A percentile compares a stretch with the other conserved stretches of the same genome.
Conservation (phyloP, 495 filamentous ascomycete species). For the Umbilicaria muhlenbergii region DNA sequence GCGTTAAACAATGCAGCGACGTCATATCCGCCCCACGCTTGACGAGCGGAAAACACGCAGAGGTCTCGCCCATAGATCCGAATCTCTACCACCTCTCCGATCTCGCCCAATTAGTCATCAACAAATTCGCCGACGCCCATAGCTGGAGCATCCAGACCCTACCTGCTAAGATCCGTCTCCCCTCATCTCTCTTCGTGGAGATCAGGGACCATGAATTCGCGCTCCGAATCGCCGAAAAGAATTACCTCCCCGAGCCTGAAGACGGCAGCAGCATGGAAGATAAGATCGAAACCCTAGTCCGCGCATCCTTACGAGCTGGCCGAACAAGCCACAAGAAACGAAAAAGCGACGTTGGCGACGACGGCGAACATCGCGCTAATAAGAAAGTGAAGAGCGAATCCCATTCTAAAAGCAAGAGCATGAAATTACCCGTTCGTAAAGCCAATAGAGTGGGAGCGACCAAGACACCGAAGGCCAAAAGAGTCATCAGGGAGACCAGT, state of each 20-base stretch:
- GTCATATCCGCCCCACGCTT: conserved; percentile 36
- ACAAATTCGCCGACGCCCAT: conserved; percentile 55
- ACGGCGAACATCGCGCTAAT: conserved; percentile 10
- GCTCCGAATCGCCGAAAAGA: conserved; percentile 68
- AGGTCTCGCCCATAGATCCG: conserved; percentile 9
- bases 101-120: conserved; percentile 66
- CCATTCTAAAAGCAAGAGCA: conserved; percentile 13
- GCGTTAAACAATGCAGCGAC: conserved; percentile 80
- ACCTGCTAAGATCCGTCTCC: conserved; percentile 66
- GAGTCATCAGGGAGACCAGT: conserved; percentile 16
- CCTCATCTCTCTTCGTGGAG: conserved; percentile 56
- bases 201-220: conserved; percentile 64
- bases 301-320: conserved; percentile 23
- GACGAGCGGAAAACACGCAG: not conserved
- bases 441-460: conserved; percentile 17
- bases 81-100: conserved; percentile 81
- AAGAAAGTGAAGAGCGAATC: conserved; percentile 30
- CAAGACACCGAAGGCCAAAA: conserved; percentile 29
- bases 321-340: conserved; percentile 28
- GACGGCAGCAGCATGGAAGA: conserved; percentile 46
- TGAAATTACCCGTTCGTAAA: conserved; percentile 23
- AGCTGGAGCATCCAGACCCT: conserved; percentile 56
- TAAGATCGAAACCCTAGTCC: conserved; percentile 50
- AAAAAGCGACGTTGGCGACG: conserved; percentile 29
- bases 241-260: conserved; percentile 49